These are phyloP conservation scores for Micromonas pusilla DNA, from an alignment of 139 green algal species.

Conservation along the genomic window DNA sequence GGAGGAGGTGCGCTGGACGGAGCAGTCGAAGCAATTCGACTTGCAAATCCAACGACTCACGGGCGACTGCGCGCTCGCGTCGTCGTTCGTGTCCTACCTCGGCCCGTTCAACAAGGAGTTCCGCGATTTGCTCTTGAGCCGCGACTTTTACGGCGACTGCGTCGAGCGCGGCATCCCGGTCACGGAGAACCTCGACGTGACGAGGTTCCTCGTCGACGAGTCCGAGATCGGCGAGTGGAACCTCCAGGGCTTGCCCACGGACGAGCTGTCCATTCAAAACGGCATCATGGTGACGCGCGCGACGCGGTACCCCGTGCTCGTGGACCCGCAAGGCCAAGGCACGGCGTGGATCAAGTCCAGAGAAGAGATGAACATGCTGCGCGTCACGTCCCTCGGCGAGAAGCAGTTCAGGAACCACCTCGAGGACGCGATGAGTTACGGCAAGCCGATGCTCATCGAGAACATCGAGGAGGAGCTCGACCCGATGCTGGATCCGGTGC, in stretches of 20 bases:
- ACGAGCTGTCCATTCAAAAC: conserved; percentile 78
- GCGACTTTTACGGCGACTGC: conserved; percentile 65
- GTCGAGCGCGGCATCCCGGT: conserved; percentile 50
- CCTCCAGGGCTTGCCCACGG: conserved; percentile 60
- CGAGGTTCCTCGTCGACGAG: conserved; percentile 63
- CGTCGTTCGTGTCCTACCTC: conserved; percentile 67
- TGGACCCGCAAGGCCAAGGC: conserved; percentile 66
- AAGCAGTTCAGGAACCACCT: conserved; percentile 83
- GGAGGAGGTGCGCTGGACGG: conserved; percentile 67
- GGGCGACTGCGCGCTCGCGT: conserved; percentile 73
- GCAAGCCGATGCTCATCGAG: conserved; percentile 81
- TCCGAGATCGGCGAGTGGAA: conserved; percentile 64
- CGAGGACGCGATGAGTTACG: conserved; percentile 81
- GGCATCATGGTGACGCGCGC: conserved; percentile 69
- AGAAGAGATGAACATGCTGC: conserved; percentile 69
- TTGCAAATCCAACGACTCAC: conserved; percentile 48
- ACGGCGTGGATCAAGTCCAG: conserved; percentile 77
- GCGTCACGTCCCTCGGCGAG: conserved; percentile 81
- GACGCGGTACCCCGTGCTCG: conserved; percentile 68
- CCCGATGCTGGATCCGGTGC: conserved; percentile 78
- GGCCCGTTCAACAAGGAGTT: conserved; percentile 78
- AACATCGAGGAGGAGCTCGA: conserved; percentile 87
- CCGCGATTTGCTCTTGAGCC: conserved; percentile 61
- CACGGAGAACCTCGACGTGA: conserved; percentile 58
- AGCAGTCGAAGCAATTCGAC: conserved; percentile 56